phyloP scores from a whole-genome alignment of 2,329 filamentous ascomycete species.

The Alternaria hordeiaustralica region DNA sequence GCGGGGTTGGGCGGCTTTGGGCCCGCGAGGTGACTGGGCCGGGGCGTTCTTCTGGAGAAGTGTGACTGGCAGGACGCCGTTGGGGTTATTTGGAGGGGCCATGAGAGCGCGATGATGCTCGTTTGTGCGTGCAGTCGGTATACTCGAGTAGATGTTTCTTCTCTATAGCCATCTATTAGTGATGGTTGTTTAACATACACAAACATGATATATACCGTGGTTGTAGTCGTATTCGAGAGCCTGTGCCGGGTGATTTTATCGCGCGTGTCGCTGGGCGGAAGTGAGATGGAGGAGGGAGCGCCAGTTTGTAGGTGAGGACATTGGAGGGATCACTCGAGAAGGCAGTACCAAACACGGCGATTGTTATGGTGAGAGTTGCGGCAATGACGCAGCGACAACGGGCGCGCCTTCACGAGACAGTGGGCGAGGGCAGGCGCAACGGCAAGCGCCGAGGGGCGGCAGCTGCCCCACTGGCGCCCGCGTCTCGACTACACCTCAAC shows the following conservation, averaged over 20 bases:
- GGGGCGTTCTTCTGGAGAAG: constrained; percentile 47
- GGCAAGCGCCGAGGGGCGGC: constrained; percentile 27
- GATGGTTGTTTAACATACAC: neutral
- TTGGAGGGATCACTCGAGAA: neutral
- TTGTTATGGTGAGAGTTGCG: neutral
- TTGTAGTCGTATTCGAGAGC: neutral
- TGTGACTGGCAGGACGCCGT: constrained; percentile 48
- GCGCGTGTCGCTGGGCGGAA: constrained; percentile 3
- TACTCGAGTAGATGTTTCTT: neutral
- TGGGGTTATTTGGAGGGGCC: constrained; percentile 42
- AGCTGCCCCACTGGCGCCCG: constrained; percentile 10
- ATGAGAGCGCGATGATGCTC: constrained; percentile 18
- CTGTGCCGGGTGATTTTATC: neutral
- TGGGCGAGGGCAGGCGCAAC: constrained; percentile 9
- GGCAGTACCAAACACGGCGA: constrained; percentile 1
- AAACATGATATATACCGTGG: neutral
- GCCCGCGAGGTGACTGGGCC: constrained; percentile 39
- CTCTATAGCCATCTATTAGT: neutral
- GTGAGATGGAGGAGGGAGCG: neutral
- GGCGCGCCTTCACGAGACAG: constrained; percentile 8
- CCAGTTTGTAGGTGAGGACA: constrained; percentile 2
- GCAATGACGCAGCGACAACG: constrained; percentile 20
- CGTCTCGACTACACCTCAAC: constrained; percentile 10
- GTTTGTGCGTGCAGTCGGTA: neutral
- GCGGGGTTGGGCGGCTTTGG: constrained; percentile 62